Evolutionary conservation across 2,329 filamentous ascomycete genomes (phyloP), one percentile per base, ranked within the genome.

Genomic region (Fusarium nodosum): DNA sequence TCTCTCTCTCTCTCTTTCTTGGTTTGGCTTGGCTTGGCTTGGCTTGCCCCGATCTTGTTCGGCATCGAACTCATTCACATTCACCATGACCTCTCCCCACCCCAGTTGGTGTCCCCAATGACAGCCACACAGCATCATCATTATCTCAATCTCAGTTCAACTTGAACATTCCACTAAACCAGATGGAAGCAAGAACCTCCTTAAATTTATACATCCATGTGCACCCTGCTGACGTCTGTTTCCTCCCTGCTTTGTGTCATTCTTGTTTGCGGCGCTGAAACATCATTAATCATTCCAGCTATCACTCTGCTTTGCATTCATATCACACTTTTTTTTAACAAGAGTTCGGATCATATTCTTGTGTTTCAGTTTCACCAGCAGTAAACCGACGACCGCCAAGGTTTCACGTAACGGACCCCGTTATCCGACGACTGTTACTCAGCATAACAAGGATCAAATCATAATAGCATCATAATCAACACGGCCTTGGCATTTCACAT

Each of bases 91-190:
- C 55, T 45, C 20, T 22, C 15, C 59, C 39, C 59, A 11, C 24
- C 24, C 24, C 31, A 41, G 13, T 41, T 61, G 16, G 46, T 54
- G 38, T 22, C 53, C 48, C 66, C 31, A 44, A 60, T 70, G 50
- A 60, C 67, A 58, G 47, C 46, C 39, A 47, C 30, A 50, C n/a
- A 68, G 36, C 58, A 69, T 70, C 62, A 70, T 70, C 31, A 68
- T 60, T 42, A 57, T 51, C 50, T 30, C 45, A 34, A 24, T 30
- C 22, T 24, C 42, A 38, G 47, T 55, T 55, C 31, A 36, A 38
- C 50, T 33, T 53, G 24, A 18, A 38, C 56, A 60, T 66, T 66
- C 50, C 57, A 52, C 34, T 34, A 22, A 39, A 39, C 13, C 20
- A 48, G 44, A 44, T 18, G 16, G 12, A 54, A 68, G 38, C 54